Conservation (phyloP, 2,329 filamentous ascomycete species). For the Pseudogymnoascus destructans region DNA sequence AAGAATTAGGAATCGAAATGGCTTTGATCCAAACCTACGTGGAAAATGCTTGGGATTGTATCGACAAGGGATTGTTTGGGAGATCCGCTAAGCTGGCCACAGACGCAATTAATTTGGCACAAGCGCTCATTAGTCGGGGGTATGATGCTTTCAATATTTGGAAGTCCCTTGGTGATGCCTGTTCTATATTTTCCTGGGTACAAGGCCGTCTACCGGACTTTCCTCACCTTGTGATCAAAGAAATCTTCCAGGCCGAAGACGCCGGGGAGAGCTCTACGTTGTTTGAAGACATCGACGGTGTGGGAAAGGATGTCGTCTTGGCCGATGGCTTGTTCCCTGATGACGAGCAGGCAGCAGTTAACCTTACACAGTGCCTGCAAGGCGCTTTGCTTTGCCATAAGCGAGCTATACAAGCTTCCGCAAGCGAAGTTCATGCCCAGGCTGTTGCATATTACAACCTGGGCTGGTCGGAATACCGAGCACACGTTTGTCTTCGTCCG, state of each 20-base stretch:
- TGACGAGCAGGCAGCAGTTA: constrained; percentile 25
- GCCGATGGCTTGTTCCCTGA: constrained; percentile 25
- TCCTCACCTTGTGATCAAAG: constrained; percentile 42
- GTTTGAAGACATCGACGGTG: constrained; percentile 56
- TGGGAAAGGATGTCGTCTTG: constrained; percentile 32
- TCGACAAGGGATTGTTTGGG: constrained; percentile 78
- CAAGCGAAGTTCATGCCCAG: constrained; percentile 70
- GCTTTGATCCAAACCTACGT: constrained; percentile 79
- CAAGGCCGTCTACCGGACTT: constrained; percentile 53
- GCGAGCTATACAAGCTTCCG: constrained; percentile 60
- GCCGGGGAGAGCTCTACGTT: constrained; percentile 42
- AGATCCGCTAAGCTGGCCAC: constrained; percentile 60
- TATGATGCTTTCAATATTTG: constrained; percentile 83
- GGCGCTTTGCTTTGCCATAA: constrained; percentile 78
- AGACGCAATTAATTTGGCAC: constrained; percentile 56
- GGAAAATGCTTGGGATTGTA: constrained; percentile 62
- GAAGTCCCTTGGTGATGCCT: constrained; percentile 85
- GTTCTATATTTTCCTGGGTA: constrained; percentile 67
- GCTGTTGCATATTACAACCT: constrained; percentile 96
- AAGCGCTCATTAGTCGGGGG: constrained; percentile 39
- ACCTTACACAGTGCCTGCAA: constrained; percentile 48
- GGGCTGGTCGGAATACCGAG: constrained; percentile 82
- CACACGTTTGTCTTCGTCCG: constrained; percentile 52
- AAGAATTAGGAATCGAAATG: constrained; percentile 77
- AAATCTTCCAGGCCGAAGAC: constrained; percentile 44